These are phyloP conservation scores for Beauveria sp. DNA, from an alignment of 2,329 filamentous ascomycete genomes.

Conservation along the genomic window DNA sequence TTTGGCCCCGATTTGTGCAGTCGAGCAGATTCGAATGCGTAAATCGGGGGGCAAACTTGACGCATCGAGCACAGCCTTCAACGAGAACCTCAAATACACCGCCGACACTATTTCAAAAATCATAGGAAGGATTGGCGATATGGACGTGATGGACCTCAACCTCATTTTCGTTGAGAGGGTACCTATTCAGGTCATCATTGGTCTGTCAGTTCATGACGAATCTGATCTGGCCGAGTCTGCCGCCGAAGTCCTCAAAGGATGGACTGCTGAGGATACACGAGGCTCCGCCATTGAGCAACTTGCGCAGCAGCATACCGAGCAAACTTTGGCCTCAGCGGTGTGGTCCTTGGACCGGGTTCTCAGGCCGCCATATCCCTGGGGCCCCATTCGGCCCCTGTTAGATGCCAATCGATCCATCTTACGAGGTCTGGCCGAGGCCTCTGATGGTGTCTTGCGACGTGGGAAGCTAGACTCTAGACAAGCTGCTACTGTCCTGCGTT, in stretches of 20 bases:
- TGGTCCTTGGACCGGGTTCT: slow-evolving; percentile 29
- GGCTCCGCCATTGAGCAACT: slow-evolving; percentile 30
- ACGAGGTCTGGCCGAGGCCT: slow-evolving; percentile 46
- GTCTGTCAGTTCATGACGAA: slow-evolving; percentile 74
- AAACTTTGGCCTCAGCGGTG: slow-evolving; percentile 36
- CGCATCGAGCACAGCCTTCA: slow-evolving; percentile 57
- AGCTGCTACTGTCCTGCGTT: slow-evolving; percentile 57
- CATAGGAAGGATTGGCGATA: slow-evolving; percentile 71
- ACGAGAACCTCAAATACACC: slow-evolving; percentile 55
- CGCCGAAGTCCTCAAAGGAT: slow-evolving; percentile 72
- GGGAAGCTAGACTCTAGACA: slow-evolving; percentile 52
- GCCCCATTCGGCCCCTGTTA: slow-evolving; percentile 48
- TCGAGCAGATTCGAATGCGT: slow-evolving; percentile 63
- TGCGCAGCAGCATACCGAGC: slow-evolving; percentile 31
- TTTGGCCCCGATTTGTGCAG: slow-evolving; percentile 59
- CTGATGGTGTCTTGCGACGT: slow-evolving; percentile 47
- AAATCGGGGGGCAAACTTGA: slow-evolving; percentile 36
- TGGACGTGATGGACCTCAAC: slow-evolving; percentile 60
- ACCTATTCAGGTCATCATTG: slow-evolving; percentile 67
- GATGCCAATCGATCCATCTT: slow-evolving; percentile 51
- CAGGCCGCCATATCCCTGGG: slow-evolving; percentile 39
- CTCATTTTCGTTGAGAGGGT: slow-evolving; percentile 59
- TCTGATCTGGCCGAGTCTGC: slow-evolving; percentile 71
- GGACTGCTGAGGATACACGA: slow-evolving; percentile 58
- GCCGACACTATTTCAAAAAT: slow-evolving; percentile 60